Conservation (phyloP, 2,329 filamentous ascomycete genomes). For the Canariomyces notabilis region DNA sequence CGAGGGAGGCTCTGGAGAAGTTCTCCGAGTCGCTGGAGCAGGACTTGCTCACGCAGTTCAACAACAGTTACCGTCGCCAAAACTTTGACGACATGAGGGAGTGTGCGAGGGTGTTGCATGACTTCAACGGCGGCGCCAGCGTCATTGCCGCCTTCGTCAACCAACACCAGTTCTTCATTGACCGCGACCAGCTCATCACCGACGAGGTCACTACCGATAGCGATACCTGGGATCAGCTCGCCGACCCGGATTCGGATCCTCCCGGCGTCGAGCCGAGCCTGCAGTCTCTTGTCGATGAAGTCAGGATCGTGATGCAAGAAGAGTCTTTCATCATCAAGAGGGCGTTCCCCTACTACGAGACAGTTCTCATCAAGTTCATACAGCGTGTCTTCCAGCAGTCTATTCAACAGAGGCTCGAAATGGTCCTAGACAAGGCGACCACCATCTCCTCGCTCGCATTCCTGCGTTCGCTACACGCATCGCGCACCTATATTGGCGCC, state of each 20-base stretch:
- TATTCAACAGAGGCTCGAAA: conserved; percentile 90
- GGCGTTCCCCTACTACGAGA: conserved; percentile 94
- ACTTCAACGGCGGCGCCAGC: conserved; percentile 93
- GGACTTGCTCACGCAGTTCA: conserved; percentile 91
- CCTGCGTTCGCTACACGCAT: conserved; percentile 82
- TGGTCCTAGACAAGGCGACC: conserved; percentile 91
- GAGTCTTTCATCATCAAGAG: conserved; percentile 96
- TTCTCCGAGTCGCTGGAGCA: conserved; percentile 95
- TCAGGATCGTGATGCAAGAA: conserved; percentile 92
- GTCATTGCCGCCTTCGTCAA: conserved; percentile 97
- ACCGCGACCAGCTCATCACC: conserved; percentile 82
- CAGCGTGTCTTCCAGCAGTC: conserved; percentile 97
- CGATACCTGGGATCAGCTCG: conserved; percentile 82
- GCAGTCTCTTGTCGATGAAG: conserved; percentile 88
- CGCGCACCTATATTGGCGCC: conserved; percentile 79
- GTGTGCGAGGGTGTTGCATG: conserved; percentile 86
- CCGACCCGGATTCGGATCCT: conserved; percentile 88
- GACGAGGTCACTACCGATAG: conserved; percentile 75
- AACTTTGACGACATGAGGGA: conserved; percentile 99
- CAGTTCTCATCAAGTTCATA: conserved; percentile 86
- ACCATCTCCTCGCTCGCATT: conserved; percentile 90
- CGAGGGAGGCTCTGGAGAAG: conserved; percentile 88
- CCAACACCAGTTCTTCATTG: conserved; percentile 99
- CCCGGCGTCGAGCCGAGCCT: conserved; percentile 88
- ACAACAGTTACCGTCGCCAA: conserved; percentile 90